Conservation (phyloP, 2,329 filamentous ascomycete genomes). For the Didymella glomerata region DNA sequence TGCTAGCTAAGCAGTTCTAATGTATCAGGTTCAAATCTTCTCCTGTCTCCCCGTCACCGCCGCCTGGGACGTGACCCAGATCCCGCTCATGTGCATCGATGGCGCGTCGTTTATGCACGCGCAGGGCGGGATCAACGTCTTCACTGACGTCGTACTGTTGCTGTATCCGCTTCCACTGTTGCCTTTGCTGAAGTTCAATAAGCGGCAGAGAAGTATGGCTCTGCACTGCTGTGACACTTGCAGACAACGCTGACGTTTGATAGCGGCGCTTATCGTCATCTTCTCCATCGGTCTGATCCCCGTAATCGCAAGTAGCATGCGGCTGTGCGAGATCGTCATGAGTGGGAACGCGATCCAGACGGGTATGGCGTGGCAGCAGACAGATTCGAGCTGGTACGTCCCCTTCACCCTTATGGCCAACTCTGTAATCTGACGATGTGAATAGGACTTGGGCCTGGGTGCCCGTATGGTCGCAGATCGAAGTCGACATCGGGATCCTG, state of each 20-base stretch:
- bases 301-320: slow-evolving; percentile 38
- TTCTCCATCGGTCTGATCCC: slow-evolving; percentile 42
- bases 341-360: slow-evolving; percentile 20
- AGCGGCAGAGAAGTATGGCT: slow-evolving; percentile 36
- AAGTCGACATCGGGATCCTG: slow-evolving; percentile 42
- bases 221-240: neutral
- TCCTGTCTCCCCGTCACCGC: slow-evolving; percentile 33
- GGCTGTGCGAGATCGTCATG: slow-evolving; percentile 38
- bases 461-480: slow-evolving; percentile 44
- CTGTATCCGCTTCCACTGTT: slow-evolving; percentile 38
- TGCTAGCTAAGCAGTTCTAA: neutral
- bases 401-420: neutral
- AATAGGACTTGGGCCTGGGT: slow-evolving; percentile 36
- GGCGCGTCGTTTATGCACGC: slow-evolving; percentile 30
- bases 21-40: slow-evolving; percentile 29
- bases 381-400: slow-evolving; percentile 35
- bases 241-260: neutral
- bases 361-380: slow-evolving; percentile 28
- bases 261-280: slow-evolving; percentile 32
- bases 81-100: slow-evolving; percentile 31
- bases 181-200: slow-evolving; percentile 36
- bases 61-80: slow-evolving; percentile 31
- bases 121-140: slow-evolving; percentile 38
- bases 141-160: slow-evolving; percentile 35
- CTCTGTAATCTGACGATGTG: too few relatives aligned